Conservation (phyloP, 768 basidiomycete genomes). For the Mycena kentingensis region DNA sequence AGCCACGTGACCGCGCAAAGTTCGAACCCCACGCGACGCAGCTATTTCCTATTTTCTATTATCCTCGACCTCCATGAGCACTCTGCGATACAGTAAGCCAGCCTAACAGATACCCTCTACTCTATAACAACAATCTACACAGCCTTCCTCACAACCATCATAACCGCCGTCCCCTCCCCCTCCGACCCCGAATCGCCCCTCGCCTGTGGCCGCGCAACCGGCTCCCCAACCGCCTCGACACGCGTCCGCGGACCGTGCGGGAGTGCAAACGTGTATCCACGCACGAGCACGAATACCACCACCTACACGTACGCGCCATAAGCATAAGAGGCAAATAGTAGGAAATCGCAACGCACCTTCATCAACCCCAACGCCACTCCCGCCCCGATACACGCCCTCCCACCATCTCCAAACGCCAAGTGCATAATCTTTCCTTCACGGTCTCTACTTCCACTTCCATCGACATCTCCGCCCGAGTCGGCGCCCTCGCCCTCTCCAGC, state of each 20-base stretch:
- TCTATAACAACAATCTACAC: too few relatives aligned
- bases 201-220: conserved; percentile 5
- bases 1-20: too few relatives aligned
- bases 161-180: too few relatives aligned
- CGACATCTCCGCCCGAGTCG: conserved; percentile 15
- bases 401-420: conserved; percentile 41
- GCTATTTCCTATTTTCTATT: too few relatives aligned
- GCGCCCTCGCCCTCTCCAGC: conserved; percentile 27
- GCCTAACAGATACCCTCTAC: too few relatives aligned
- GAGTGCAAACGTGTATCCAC: conserved; percentile 5
- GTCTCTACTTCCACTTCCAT: not conserved
- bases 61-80: too few relatives aligned
- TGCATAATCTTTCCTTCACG: conserved; percentile 20
- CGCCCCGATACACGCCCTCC: conserved; percentile 36
- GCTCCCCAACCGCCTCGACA: conserved; percentile 1
- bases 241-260: conserved; percentile 6
- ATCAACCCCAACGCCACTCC: conserved; percentile 37
- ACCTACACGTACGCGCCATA: not conserved
- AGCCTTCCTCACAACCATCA: too few relatives aligned
- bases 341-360: conserved; percentile 37
- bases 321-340: not conserved
- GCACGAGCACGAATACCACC: conserved; percentile 10
- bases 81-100: too few relatives aligned
- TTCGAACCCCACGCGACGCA: too few relatives aligned
- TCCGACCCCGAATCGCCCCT: too few relatives aligned